Base-by-base conservation (phyloP, 371 early-diverging fungal species). In the Rhizopus sp. region DNA sequence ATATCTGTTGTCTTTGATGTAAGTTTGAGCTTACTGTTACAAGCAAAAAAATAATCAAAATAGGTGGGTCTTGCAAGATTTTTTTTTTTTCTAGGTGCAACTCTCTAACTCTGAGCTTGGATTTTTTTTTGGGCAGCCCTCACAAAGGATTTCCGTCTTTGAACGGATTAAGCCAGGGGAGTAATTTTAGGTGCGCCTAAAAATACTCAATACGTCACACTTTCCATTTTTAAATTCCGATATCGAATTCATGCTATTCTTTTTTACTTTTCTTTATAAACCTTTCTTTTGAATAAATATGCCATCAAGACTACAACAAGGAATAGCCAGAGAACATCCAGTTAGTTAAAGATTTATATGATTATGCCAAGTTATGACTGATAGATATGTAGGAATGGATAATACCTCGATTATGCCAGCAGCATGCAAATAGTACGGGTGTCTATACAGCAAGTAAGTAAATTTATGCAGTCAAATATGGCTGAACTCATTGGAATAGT, bases 261-360 rank as follows among this genome's bases (percentile, higher is more conserved):
- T 53, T 29, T 41, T 40, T 34, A n/a, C n/a, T 44, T 23, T 23
- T 23, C 23, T 23, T 23, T 23, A 23, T 23, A 23, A 23, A 23
- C 23, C 23, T 1, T 23, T 23, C 41, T 33, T 53, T 10, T 48
- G 16, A 33, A 17, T 48, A 30, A 15, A 17, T 45, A 58, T 57
- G 58, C 50, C 50, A 13, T 23, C 23, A 1, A 48, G 53, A 53
- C 41, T 63, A 48, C 63, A 64, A 59, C 55, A 59, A 55, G 59
- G 55, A 16, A 64, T 64, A 33, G 64, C 59, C 32, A 42, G 38
- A 50, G 57, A 64, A 15, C 64, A 64, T 55, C 64, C 64, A n/a
- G 64, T 59, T 41, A 39, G 50, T 29, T 10, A n/a, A 41, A 32
- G 29, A 46, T 5, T 0, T 31, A 16, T n/a, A 7, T 33, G 3